phyloP scores from a whole-genome alignment of 495 filamentous ascomycete genomes.

The Aspergillus saccharolyticus region DNA sequence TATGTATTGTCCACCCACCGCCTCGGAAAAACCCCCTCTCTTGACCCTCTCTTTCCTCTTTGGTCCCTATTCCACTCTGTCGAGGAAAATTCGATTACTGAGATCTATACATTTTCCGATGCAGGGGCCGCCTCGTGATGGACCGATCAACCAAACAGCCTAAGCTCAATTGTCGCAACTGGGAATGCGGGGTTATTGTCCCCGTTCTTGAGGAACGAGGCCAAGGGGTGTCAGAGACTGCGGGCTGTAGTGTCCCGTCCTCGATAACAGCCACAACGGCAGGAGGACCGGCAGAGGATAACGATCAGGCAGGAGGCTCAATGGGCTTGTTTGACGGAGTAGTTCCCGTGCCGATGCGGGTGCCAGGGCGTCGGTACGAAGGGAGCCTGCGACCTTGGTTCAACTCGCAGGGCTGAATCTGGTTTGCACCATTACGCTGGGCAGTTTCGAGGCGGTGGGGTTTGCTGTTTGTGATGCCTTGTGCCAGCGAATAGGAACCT shows the following conservation, averaged over 20 bases:
- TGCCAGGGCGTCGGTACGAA: conserved; percentile 50
- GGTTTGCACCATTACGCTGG: too few species aligned
- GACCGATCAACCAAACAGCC: conserved; percentile 57
- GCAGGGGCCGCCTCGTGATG: conserved; percentile 65
- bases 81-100: too few species aligned
- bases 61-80: neutral
- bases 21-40: neutral
- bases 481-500: too few species aligned
- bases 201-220: conserved; percentile 29
- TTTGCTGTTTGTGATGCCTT: too few species aligned
- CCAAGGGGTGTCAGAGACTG: too few species aligned
- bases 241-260: neutral
- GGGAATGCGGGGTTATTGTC: conserved; percentile 90
- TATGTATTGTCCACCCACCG: conserved; percentile 36
- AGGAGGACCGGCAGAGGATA: neutral
- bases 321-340: conserved; percentile 48
- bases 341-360: conserved; percentile 69
- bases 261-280: neutral
- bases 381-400: conserved; percentile 53
- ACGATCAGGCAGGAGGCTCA: conserved; percentile 7
- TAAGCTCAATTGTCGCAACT: conserved; percentile 84
- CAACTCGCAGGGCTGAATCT: conserved; percentile 18
- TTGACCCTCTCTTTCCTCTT: neutral
- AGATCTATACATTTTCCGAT: neutral
- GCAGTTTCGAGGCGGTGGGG: too few species aligned